Conservation (phyloP, 176 grass and related monocot genomes). For the Oryza glaberrima region DNA sequence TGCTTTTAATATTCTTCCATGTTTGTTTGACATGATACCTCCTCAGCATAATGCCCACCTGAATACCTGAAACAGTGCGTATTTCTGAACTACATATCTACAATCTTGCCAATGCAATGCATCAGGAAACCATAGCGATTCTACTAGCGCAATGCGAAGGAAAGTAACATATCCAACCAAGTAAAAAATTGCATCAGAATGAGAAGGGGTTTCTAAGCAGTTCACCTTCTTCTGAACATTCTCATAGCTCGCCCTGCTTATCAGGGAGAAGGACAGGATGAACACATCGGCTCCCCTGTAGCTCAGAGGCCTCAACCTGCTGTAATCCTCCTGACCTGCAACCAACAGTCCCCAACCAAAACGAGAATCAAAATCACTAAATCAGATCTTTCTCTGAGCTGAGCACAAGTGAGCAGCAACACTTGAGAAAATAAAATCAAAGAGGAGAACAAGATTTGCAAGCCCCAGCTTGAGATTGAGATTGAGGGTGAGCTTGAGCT, state of each 20-base stretch:
- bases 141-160: no score
- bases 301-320: constrained; percentile 87
- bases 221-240: constrained; percentile 93
- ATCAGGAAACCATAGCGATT: neutral
- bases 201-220: neutral
- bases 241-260: constrained; percentile 93
- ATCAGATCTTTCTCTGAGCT: neutral
- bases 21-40: neutral
- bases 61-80: neutral
- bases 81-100: neutral
- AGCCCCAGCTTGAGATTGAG: no score
- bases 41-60: neutral
- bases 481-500: no score
- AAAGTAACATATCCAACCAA: neutral
- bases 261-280: constrained; percentile 91
- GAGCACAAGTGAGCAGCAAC: neutral
- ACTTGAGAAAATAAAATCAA: neutral
- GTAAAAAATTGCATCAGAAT: neutral
- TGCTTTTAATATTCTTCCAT: neutral
- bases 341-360: neutral
- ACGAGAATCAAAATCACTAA: neutral
- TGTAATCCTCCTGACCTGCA: constrained; percentile 91
- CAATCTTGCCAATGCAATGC: neutral
- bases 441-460: neutral
- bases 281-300: constrained; percentile 92